Evolutionary conservation across 306 rosid genomes (phyloP), one percentile per base, ranked within the genome.

Genomic region (Quercus cerris): DNA sequence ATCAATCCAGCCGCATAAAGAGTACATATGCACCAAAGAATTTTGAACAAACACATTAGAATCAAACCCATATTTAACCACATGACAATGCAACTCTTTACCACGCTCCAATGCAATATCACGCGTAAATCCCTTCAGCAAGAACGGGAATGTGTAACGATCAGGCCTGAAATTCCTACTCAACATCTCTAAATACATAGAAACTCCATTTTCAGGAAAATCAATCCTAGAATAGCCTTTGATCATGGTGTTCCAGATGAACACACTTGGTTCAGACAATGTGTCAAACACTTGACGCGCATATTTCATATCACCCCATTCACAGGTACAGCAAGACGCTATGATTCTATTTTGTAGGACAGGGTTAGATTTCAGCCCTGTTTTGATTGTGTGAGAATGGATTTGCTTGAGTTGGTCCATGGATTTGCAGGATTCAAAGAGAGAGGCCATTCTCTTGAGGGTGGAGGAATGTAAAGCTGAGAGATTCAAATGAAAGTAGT

Each of bases 201-300:
- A 88, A 80, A 93, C 81, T 62, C 90, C 97, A 41, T 68, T 67
- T 61, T 54, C 35, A 3, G 91, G 92, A 76, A 80, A 74, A 23
- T 82, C 75, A 59, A 81, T 77, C 77, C 90, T 82, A 51, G 94
- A 88, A 80, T 89, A 91, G 71, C 95, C 97, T 80, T 85, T 93
- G 67, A 93, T 91, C 91, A 94, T 78, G 67, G 90, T 89, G 81
- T 94, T 94, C 87, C 94, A 92, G 74, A 87, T 18, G 38, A 88
- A 94, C 51, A 80, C 83, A 80, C 77, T 85, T 78, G 99, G 95
- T 28, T 89, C 81, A 5, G 91, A 84, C 33, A 91, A 91, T 85
- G 38, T 75, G 17, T 90, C 97, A 61, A 94, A 94, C 97, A 91
- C 0, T 18, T 77, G 63, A 28, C 77, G 88, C n/a, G 97, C 98